Percentiles rank a stretch among this genome's conserved stretches.
These are phyloP conservation scores for Vitis hybrid DNA, from an alignment of 177 flowering plant species.

Conservation along the genomic window DNA sequence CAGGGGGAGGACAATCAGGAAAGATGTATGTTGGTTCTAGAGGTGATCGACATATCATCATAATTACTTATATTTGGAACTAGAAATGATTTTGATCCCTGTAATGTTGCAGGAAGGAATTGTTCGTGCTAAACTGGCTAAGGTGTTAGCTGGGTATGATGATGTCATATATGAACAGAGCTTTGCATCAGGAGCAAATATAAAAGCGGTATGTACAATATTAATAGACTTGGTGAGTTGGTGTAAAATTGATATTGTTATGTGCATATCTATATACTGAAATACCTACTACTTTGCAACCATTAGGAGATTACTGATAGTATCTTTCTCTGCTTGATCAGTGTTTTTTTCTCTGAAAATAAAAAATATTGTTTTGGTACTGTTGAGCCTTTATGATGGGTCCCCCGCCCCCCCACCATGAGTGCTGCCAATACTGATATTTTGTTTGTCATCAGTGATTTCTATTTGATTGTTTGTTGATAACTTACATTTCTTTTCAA, in stretches of 20 bases:
- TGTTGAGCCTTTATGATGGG: too few relatives aligned
- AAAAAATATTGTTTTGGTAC: too few relatives aligned
- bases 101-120: slow-evolving; percentile 68
- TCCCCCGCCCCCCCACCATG: too few relatives aligned
- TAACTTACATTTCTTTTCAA: too few relatives aligned
- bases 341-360: too few relatives aligned
- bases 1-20: slow-evolving; percentile 86
- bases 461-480: too few relatives aligned
- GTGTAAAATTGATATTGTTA: too few relatives aligned
- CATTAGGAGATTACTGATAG: too few relatives aligned
- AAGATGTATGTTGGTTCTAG: slow-evolving; percentile 66
- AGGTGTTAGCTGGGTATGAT: slow-evolving; percentile 55
- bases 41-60: background rate
- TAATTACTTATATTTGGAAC: slow-evolving; percentile 1
- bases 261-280: background rate
- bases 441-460: too few relatives aligned
- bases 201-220: slow-evolving; percentile 40
- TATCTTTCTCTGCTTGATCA: too few relatives aligned
- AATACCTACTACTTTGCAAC: background rate
- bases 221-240: too few relatives aligned
- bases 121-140: slow-evolving; percentile 73
- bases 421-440: too few relatives aligned
- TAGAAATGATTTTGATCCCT: slow-evolving; percentile 12
- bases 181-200: slow-evolving; percentile 56
- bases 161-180: slow-evolving; percentile 79